phyloP scores from a whole-genome alignment of 1,284 basidiomycete species.

The Leccinum angustisporum region DNA sequence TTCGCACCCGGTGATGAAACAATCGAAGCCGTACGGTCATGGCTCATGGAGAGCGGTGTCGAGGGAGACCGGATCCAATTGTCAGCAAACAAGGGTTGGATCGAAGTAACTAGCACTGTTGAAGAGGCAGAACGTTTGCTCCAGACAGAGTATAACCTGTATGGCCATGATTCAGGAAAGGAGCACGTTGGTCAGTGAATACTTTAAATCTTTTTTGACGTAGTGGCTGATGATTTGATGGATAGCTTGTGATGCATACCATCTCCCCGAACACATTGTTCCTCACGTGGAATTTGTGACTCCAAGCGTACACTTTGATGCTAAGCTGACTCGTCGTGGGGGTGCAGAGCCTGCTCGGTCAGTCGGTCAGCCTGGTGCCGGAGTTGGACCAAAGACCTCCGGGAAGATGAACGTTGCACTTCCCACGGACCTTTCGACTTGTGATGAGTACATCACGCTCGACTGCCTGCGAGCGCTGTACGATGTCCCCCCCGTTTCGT shows the following conservation, averaged over 20 bases:
- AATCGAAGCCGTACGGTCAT: conserved; percentile 36
- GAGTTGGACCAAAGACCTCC: conserved; percentile 24
- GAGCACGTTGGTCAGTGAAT: conserved; percentile 39
- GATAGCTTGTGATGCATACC: conserved; percentile 30
- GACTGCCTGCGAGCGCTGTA: conserved; percentile 40
- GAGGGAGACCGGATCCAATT: conserved; percentile 31
- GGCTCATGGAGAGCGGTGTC: conserved; percentile 42
- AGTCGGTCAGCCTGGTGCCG: conserved; percentile 14
- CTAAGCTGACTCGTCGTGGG: conserved; percentile 18
- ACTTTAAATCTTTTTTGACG: conserved; percentile 10
- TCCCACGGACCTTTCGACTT: conserved; percentile 27
- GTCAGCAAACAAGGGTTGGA: conserved; percentile 40
- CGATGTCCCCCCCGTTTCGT: conserved; percentile 29
- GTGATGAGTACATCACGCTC: conserved; percentile 38
- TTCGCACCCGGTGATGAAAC: conserved; percentile 36
- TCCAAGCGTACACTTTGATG: conserved; percentile 29
- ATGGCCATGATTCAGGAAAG: conserved; percentile 38
- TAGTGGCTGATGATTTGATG: conserved; percentile 5
- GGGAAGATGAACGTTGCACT: conserved; percentile 11
- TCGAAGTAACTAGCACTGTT: conserved; percentile 40
- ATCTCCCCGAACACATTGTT: conserved; percentile 25
- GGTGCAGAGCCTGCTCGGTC: background rate
- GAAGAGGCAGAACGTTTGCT: conserved; percentile 40
- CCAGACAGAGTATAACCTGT: conserved; percentile 32
- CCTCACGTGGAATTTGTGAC: conserved; percentile 34